Evolutionary conservation across 1,284 basidiomycete genomes (phyloP).

Genomic region (Cerioporus squamosus): DNA sequence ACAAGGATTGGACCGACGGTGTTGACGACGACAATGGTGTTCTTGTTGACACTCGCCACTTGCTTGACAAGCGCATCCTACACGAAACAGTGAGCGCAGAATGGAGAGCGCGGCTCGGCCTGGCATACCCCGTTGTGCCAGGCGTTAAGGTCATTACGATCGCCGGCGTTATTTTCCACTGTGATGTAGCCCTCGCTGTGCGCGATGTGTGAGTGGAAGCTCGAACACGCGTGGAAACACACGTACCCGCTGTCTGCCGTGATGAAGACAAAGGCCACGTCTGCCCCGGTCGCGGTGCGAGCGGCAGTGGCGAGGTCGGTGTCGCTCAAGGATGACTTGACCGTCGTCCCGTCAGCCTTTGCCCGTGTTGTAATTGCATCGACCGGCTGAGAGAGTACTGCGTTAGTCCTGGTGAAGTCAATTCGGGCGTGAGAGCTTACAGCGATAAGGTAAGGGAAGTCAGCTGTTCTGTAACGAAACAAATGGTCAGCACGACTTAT

Average conservation of each 20-base stretch:
- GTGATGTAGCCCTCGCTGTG: conserved; percentile 51
- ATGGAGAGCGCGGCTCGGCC: background rate
- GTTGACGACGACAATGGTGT: conserved; percentile 79
- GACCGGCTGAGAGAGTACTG: conserved; percentile 42
- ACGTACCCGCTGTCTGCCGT: conserved; percentile 51
- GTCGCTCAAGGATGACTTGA: conserved; percentile 59
- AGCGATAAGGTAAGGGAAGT: conserved; percentile 38
- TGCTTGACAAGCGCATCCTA: conserved; percentile 59
- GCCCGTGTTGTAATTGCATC: conserved; percentile 52
- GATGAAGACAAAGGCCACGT: conserved; percentile 67
- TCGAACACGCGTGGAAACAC: background rate
- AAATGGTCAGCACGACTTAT: no score
- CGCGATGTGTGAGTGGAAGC: background rate
- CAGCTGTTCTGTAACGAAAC: conserved; percentile 26
- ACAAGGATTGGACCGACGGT: conserved; percentile 71
- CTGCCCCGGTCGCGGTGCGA: conserved; percentile 53
- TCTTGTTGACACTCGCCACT: conserved; percentile 58
- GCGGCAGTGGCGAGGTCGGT: conserved; percentile 55
- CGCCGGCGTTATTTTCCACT: conserved; percentile 68
- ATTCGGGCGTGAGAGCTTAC: conserved; percentile 23
- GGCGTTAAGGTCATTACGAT: conserved; percentile 74
- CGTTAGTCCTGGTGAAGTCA: background rate
- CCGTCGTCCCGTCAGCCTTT: conserved; percentile 43
- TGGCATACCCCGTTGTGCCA: conserved; percentile 59
- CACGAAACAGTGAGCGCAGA: background rate